Base-by-base conservation (phyloP, 805 yeast genomes). In the Ogataea nonfermentans region DNA sequence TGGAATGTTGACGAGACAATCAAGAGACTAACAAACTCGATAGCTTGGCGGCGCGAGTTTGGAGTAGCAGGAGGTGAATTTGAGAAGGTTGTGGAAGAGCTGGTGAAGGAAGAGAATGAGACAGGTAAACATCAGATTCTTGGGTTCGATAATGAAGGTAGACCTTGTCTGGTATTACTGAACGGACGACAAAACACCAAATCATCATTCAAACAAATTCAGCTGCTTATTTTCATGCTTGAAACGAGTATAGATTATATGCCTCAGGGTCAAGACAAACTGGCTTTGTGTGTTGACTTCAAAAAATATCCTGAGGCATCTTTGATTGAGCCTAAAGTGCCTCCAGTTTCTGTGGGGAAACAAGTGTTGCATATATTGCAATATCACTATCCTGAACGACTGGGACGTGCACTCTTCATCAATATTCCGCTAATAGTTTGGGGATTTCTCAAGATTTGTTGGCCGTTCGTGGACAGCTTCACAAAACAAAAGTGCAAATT, bases 141-240 rank as follows among this genome's bases (percentile, higher is more conserved):
- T 29, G 99, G 99, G 9, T 93, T 71, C 61, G 99, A 93, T 57
- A 80, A 80, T 52, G 88, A 84, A 55, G 74, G 83, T n/a, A 76
- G 99, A 58, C 98, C 99, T 5, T 91, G 96, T 57, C 68, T 93
- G 32, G 88, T 89, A 61, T 71, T 93, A 56, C 79, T 83, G 58
- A 93, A 91, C 2, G 97, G 98, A n/a, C 77, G 95, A 56, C 99
- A 93, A 65, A 93, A 93, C 67, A 93, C 99, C n/a, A 84, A 87
- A 54, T 76, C 96, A 1, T 78, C 93, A 2, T 80, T 79, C 44
- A 76, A 90, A 53, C 99, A 93, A 59, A 95, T 93, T 16, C 95
- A 93, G 64, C 96, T 87, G 61, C 69, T 93, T 61, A 96, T 93
- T 6, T 91, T 73, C 67, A 84, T 86, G 95, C 72, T 93, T 40